phyloP scores from a whole-genome alignment of 75 land plant genomes.

The Azolla pinnata region DNA sequence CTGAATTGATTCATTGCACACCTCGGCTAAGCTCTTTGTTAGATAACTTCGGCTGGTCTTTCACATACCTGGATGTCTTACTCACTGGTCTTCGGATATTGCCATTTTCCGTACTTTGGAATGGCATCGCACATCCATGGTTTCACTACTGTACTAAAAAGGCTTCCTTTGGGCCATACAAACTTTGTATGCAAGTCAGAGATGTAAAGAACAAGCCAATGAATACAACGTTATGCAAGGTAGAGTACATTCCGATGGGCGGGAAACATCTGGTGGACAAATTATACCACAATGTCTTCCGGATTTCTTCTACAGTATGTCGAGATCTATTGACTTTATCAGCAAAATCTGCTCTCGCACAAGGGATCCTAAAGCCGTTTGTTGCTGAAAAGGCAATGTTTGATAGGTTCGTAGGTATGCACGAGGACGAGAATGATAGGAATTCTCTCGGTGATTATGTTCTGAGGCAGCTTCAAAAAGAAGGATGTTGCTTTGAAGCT shows the following conservation, averaged over 20 bases:
- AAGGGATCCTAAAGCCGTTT: background rate
- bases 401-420: background rate
- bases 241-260: background rate
- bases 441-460: constrained; percentile 35
- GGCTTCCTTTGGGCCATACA: background rate
- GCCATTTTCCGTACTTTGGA: constrained; percentile 64
- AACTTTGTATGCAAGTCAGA: constrained; percentile 2
- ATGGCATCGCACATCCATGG: constrained; percentile 31
- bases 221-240: background rate
- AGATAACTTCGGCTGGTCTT: constrained; percentile 46
- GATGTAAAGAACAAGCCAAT: background rate
- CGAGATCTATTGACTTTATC: background rate
- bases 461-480: constrained; percentile 35
- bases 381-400: background rate
- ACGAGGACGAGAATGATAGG: background rate
- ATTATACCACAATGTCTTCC: background rate
- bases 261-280: background rate
- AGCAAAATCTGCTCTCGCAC: background rate
- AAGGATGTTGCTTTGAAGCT: constrained; percentile 15
- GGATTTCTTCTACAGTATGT: background rate
- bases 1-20: background rate
- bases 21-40: constrained; percentile 7
- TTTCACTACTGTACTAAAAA: background rate
- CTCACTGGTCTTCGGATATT: constrained; percentile 51
- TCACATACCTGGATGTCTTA: constrained; percentile 39